Conservation (phyloP, 2,329 filamentous ascomycete species). For the Aschersonia sp. region DNA sequence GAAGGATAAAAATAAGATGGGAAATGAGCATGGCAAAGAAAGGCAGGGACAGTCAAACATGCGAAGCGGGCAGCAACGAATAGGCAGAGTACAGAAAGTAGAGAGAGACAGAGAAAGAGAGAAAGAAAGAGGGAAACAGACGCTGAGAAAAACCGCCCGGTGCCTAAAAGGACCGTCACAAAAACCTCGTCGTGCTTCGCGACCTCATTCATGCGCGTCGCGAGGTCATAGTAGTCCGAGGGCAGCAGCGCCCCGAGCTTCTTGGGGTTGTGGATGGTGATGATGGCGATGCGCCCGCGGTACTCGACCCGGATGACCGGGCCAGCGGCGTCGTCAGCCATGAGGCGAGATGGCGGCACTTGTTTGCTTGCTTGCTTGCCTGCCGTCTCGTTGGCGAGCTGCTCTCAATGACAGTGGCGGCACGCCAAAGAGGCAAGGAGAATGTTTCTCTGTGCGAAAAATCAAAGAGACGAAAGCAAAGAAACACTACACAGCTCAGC, state of each 20-base stretch:
- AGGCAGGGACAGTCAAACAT: not conserved
- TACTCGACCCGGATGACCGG: slow-evolving; percentile 23
- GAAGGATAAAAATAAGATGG: not conserved
- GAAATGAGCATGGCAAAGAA: not conserved
- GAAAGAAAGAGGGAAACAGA: slow-evolving; percentile 27
- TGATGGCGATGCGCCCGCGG: slow-evolving; percentile 41
- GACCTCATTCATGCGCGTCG: slow-evolving; percentile 59
- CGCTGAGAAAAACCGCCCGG: slow-evolving; percentile 80
- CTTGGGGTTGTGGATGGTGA: slow-evolving; percentile 71
- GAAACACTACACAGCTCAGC: too few relatives aligned
- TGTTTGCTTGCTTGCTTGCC: too few relatives aligned
- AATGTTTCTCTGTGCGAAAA: too few relatives aligned
- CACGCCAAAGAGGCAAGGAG: too few relatives aligned
- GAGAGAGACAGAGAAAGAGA: not conserved
- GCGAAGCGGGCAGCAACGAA: not conserved
- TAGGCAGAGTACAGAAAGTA: not conserved
- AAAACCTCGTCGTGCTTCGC: slow-evolving; percentile 66
- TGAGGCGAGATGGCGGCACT: not conserved
- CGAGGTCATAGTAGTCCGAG: slow-evolving; percentile 64
- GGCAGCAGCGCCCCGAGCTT: slow-evolving; percentile 76
- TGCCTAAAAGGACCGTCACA: slow-evolving; percentile 73
- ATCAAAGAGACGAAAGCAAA: too few relatives aligned
- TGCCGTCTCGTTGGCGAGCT: not conserved
- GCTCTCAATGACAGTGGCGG: too few relatives aligned
- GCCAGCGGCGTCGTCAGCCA: too few relatives aligned